These are phyloP conservation scores for Neurospora crassa DNA, from an alignment of 2,329 filamentous ascomycete species.

Conservation along the genomic window DNA sequence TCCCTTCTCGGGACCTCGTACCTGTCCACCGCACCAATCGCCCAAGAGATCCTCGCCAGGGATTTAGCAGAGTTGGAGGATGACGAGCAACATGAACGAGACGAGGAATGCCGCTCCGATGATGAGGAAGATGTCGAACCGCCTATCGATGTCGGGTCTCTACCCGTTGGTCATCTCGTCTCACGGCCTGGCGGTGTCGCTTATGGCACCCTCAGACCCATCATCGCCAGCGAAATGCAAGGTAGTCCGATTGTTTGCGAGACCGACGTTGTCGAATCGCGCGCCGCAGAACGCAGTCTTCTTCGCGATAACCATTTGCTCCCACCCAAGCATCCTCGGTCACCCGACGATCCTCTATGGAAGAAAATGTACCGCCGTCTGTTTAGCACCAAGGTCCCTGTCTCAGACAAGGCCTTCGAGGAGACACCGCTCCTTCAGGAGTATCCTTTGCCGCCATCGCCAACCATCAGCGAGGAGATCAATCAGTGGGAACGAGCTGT, in stretches of 20 bases:
- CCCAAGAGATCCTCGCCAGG: slow-evolving; percentile 37
- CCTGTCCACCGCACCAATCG: slow-evolving; percentile 35
- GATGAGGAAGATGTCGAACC: neutral
- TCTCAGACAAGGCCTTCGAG: slow-evolving; percentile 11
- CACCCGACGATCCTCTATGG: slow-evolving; percentile 5
- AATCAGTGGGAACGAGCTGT: slow-evolving; percentile 35
- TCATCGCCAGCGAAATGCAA: slow-evolving; percentile 7
- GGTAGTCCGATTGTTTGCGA: slow-evolving; percentile 6
- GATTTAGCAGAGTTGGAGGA: slow-evolving; percentile 39
- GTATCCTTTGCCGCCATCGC: slow-evolving; percentile 3
- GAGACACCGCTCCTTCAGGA: slow-evolving; percentile 9
- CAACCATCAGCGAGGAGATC: slow-evolving; percentile 8
- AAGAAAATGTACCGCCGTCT: slow-evolving; percentile 11
- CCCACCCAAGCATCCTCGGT: slow-evolving; percentile 13
- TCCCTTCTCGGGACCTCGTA: slow-evolving; percentile 26
- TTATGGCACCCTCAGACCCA: slow-evolving; percentile 12
- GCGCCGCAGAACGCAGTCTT: slow-evolving; percentile 13
- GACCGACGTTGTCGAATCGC: slow-evolving; percentile 9
- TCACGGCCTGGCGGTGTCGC: slow-evolving; percentile 11
- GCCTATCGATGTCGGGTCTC: slow-evolving; percentile 11
- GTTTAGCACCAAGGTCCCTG: slow-evolving; percentile 15
- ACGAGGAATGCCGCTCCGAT: neutral
- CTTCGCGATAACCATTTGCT: slow-evolving; percentile 16
- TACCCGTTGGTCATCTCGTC: slow-evolving; percentile 15
- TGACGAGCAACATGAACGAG: slow-evolving; percentile 23